phyloP scores from a whole-genome alignment of 225 moss, liverwort and hornwort genomes.

The Bryoerythrophyllum caledonicum region DNA sequence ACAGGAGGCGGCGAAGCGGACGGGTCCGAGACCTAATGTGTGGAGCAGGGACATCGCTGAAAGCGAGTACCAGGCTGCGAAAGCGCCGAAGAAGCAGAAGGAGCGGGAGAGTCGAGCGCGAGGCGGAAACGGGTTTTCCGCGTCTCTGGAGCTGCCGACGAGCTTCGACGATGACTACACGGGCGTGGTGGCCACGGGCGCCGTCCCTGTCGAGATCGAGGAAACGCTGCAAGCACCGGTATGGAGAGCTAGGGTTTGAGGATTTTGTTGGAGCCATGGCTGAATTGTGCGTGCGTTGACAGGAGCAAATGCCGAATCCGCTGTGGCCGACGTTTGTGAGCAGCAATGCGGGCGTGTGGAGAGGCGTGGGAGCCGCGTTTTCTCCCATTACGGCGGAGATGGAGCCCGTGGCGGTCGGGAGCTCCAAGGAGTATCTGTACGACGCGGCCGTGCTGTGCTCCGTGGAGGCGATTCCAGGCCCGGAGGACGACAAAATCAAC shows the following conservation, averaged over 20 bases:
- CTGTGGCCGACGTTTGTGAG: conserved; percentile 86
- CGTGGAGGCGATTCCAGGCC: conserved; percentile 62
- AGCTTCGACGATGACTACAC: conserved; percentile 31
- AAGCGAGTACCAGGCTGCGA: conserved; percentile 35
- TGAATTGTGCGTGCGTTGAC: conserved; percentile 21
- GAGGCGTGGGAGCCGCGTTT: conserved; percentile 83
- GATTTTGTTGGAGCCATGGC: too few species aligned
- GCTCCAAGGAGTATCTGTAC: conserved; percentile 64
- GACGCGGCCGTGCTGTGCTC: conserved; percentile 77
- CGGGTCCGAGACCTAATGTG: conserved; percentile 46
- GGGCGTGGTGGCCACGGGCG: conserved; percentile 43
- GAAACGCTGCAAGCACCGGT: conserved; percentile 52
- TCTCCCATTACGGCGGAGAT: conserved; percentile 89
- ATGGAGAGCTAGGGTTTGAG: neutral
- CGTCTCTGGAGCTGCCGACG: neutral
- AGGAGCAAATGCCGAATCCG: conserved; percentile 75
- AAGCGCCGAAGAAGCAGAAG: conserved; percentile 29
- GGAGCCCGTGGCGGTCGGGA: conserved; percentile 74
- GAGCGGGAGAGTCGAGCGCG: conserved; percentile 16
- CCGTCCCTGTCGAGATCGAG: conserved; percentile 38
- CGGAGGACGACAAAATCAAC: conserved; percentile 33
- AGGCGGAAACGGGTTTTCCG: conserved; percentile 16
- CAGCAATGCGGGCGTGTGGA: conserved; percentile 90
- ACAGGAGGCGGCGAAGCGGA: conserved; percentile 25
- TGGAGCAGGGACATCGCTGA: conserved; percentile 63